Base-by-base conservation (phyloP, 2,329 filamentous ascomycete species). In the Xylaria sp. region DNA sequence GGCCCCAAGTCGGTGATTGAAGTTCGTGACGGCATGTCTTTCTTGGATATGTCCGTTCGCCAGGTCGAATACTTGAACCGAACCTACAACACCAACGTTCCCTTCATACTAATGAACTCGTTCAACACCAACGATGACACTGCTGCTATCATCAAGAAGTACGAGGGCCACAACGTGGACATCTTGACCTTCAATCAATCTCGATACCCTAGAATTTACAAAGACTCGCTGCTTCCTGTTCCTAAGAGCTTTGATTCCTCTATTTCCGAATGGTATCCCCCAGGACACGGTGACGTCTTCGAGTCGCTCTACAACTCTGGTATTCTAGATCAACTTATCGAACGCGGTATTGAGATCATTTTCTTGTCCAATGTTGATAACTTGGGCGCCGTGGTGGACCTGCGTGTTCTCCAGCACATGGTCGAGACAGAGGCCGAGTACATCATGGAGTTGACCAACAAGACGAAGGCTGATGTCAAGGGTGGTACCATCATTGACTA, bases 391-490 rank as follows among this genome's bases (percentile, higher is more conserved):
- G 96, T 99, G 49, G 96, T 99, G 72, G 96, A 99, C 83, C 90
- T 99, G 79, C 93, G 94, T 83, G 98, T 99, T 79, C 89, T 99
- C 74, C 94, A 99, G 86, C 96, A 99, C 90, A 98, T 99, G 96
- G 93, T 97, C 68, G 93, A 98, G 89, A 95, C 93, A 79, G 90
- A 96, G 79, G 87, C 96, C 60, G 96, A 99, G 87, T 99, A 99
- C 88, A 95, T 99, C 81, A 99, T 99, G 96, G 96, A 99, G 86
- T 85, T 99, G 85, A 99, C 96, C 80, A 97, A 98, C 89, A 99
- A 98, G 94, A 99, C 96, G 84, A 99, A 99, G 92, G 96, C 96
- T 70, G 96, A 99, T 80, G 96, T 99, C 84, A 99, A 99, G 92
- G 96, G 96, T 90, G 96, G 96, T 85, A 99, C 96, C 82, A 99